These are phyloP conservation scores for Cenchrus americanus DNA, from an alignment of 176 grass and related monocot species.

Conservation along the genomic window DNA sequence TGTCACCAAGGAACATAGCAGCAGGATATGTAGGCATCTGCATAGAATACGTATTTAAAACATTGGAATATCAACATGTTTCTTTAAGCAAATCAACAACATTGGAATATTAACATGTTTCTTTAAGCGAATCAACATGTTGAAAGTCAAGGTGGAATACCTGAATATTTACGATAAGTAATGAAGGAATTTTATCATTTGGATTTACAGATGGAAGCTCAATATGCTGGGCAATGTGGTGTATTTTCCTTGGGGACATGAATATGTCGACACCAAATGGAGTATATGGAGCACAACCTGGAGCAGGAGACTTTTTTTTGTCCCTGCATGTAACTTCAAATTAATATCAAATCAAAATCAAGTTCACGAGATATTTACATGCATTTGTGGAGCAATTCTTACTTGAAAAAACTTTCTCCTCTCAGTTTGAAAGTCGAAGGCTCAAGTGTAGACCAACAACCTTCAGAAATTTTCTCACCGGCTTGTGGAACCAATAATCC, in stretches of 20 bases:
- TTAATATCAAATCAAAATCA: constrained; percentile 37
- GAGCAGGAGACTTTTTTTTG: constrained; percentile 79
- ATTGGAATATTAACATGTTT: background rate
- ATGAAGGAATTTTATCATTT: constrained; percentile 77
- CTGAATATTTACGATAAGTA: constrained; percentile 94
- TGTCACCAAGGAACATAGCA: constrained; percentile 93
- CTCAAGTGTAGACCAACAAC: constrained; percentile 87
- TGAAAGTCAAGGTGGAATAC: constrained; percentile 31
- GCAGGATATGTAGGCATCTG: constrained; percentile 98
- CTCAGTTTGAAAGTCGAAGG: constrained; percentile 82
- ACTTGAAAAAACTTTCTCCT: constrained; percentile 93
- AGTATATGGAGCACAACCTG: constrained; percentile 67
- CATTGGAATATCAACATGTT: background rate
- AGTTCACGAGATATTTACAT: background rate
- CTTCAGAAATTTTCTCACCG: constrained; percentile 63
- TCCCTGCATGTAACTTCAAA: constrained; percentile 61
- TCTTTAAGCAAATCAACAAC: no score
- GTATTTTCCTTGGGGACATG: constrained; percentile 76
- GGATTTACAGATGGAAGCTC: constrained; percentile 70
- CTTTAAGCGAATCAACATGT: background rate
- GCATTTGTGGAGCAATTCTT: constrained; percentile 37
- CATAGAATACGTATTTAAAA: constrained; percentile 26
- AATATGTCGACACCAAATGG: constrained; percentile 92
- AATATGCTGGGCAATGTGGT: constrained; percentile 91
- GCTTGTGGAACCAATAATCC: constrained; percentile 68